A percentile compares a stretch with the other conserved stretches of the same genome.
Conservation (phyloP, 805 yeast species). For the Sugiyamaella lignohabitans region DNA sequence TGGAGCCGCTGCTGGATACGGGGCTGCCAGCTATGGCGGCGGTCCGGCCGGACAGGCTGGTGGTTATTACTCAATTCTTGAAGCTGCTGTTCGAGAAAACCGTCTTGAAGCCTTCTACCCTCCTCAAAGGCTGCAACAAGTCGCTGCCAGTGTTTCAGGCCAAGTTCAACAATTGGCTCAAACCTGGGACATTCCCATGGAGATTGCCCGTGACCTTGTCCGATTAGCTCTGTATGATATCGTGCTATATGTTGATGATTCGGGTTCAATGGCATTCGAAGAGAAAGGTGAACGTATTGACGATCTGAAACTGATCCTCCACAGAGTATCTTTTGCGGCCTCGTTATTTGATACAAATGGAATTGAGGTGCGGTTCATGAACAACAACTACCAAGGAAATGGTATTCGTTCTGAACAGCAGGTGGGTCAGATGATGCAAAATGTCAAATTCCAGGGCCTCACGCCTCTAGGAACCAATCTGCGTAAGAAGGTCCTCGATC, state of each 20-base stretch:
- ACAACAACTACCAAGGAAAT: conserved; percentile 23
- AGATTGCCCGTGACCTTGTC: conserved; percentile 27
- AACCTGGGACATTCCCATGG: conserved; percentile 26
- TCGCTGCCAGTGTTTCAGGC: conserved; percentile 20
- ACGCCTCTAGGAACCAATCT: conserved; percentile 28
- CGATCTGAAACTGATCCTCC: conserved; percentile 27
- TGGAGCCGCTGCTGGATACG: background rate
- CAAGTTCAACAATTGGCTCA: conserved; percentile 21
- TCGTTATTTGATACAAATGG: conserved; percentile 28
- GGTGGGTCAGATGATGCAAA: conserved; percentile 20
- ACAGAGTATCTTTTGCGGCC: conserved; percentile 26
- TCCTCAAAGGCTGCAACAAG: conserved; percentile 26
- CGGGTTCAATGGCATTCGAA: conserved; percentile 31
- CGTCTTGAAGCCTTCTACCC: conserved; percentile 26
- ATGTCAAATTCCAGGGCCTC: conserved; percentile 24
- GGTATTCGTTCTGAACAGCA: conserved; percentile 23
- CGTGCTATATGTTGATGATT: conserved; percentile 28
- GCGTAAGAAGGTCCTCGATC: conserved; percentile 25
- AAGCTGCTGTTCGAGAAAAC: conserved; percentile 26
- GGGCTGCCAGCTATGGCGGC: background rate
- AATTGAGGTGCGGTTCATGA: conserved; percentile 29
- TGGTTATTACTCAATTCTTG: conserved; percentile 18
- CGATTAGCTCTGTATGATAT: conserved; percentile 29
- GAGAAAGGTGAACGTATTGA: conserved; percentile 31
- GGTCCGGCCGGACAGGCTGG: conserved; percentile 1